A percentile compares a stretch with the other conserved stretches of the same genome.
phyloP scores from a whole-genome alignment of 805 yeast species.

The Kazachstania kunashirensis region DNA sequence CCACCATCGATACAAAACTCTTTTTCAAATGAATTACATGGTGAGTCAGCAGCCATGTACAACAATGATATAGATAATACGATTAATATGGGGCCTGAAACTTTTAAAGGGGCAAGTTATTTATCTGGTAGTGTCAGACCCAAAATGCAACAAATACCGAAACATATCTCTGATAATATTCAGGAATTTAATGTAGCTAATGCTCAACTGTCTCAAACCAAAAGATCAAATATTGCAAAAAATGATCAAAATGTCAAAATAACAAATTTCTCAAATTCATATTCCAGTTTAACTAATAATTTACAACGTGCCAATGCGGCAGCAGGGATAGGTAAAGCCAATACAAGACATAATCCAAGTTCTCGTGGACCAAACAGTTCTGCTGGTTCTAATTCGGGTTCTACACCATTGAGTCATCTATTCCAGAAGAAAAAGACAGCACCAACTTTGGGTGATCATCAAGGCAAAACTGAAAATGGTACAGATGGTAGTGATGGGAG shows the following conservation, averaged over 20 bases:
- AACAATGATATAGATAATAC: no score
- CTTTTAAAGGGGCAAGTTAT: no score
- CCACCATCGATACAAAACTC: conserved; percentile 29
- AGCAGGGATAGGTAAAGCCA: conserved; percentile 2
- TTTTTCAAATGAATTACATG: conserved; percentile 12
- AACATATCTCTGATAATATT: background rate
- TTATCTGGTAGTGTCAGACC: background rate
- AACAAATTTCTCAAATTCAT: conserved; percentile 22
- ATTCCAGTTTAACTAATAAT: conserved; percentile 27
- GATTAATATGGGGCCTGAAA: no score
- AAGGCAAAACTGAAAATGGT: background rate
- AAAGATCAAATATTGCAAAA: background rate
- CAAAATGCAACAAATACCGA: background rate
- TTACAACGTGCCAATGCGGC: conserved; percentile 16
- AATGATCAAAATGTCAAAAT: background rate
- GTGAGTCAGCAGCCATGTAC: no score
- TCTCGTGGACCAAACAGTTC: background rate
- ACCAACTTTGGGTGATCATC: background rate
- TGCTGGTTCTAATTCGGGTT: background rate
- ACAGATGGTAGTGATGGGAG: background rate
- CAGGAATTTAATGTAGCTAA: background rate
- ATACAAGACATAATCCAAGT: background rate
- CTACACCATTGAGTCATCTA: conserved; percentile 2
- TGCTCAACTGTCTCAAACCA: background rate
- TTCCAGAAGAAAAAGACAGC: conserved; percentile 1